Conservation (phyloP, 2,329 filamentous ascomycete genomes). For the Trichoderma endophyticum region DNA sequence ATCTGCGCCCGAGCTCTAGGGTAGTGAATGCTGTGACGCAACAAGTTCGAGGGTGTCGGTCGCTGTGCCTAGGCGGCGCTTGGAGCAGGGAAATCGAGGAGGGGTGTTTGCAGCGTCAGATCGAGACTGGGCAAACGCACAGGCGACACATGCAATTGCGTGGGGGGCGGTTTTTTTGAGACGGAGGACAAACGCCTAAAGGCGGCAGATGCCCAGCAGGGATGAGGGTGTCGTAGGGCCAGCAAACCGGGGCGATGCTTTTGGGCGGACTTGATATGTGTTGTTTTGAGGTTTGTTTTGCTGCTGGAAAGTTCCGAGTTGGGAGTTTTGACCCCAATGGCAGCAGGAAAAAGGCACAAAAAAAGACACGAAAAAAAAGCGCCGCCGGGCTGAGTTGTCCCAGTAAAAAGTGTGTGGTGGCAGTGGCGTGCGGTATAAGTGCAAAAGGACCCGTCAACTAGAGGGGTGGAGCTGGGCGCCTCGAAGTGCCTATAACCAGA, state of each 20-base stretch:
- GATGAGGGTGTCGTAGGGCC: conserved; percentile 20
- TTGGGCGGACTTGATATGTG: background rate
- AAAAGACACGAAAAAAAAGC: background rate
- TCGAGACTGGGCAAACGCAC: conserved; percentile 6
- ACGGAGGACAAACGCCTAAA: conserved; percentile 11
- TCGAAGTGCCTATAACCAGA: background rate
- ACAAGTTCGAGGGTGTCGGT: background rate
- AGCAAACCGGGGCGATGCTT: conserved; percentile 30
- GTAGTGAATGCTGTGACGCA: background rate
- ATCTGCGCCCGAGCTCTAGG: background rate
- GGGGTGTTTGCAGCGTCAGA: conserved; percentile 19
- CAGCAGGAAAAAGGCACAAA: background rate
- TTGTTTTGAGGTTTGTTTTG: background rate
- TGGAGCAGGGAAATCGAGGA: conserved; percentile 6
- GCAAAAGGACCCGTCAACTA: background rate
- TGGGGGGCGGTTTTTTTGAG: background rate
- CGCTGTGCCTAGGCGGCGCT: background rate
- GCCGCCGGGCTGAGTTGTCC: background rate
- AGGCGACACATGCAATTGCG: conserved; percentile 6
- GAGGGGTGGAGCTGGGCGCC: conserved; percentile 12
- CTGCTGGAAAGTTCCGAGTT: background rate
- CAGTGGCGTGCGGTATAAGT: conserved; percentile 10
- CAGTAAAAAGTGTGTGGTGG: background rate
- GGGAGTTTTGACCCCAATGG: background rate
- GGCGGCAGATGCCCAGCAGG: conserved; percentile 19